These are phyloP conservation scores for Taphrina confusa DNA, from an alignment of 1,139 yeast species.

Conservation along the genomic window DNA sequence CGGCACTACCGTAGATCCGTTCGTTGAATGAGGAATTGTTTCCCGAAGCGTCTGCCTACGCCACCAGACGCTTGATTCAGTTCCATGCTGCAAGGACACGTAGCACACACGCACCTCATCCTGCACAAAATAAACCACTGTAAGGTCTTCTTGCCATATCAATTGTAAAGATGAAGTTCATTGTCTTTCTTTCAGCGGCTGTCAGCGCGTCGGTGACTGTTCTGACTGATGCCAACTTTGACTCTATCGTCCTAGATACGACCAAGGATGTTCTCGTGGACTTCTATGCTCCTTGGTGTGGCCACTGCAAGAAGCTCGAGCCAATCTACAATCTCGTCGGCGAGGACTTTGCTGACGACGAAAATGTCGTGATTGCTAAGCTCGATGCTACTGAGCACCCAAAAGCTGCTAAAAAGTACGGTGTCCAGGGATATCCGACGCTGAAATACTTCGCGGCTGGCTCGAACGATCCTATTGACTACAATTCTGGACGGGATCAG, in stretches of 20 bases:
- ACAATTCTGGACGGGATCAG: conserved; percentile 53
- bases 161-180: conserved; percentile 3
- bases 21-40: too few relatives aligned
- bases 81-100: too few relatives aligned
- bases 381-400: conserved; percentile 69
- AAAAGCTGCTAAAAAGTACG: conserved; percentile 57
- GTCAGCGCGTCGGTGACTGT: conserved; percentile 44
- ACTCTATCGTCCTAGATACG: conserved; percentile 57
- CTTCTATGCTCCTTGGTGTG: conserved; percentile 52
- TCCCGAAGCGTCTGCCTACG: too few relatives aligned
- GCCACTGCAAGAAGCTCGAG: conserved; percentile 68
- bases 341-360: conserved; percentile 55
- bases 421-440: conserved; percentile 66
- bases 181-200: conserved; percentile 6
- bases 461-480: conserved; percentile 49
- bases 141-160: too few relatives aligned
- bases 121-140: too few relatives aligned
- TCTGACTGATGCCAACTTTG: conserved; percentile 53
- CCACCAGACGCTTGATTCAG: too few relatives aligned
- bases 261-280: conserved; percentile 48
- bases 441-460: conserved; percentile 52
- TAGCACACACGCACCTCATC: too few relatives aligned
- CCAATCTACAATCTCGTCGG: conserved; percentile 67
- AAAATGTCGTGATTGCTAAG: conserved; percentile 46
- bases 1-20: too few relatives aligned